Conservation (phyloP, 2,329 filamentous ascomycete genomes). For the Fusarium napiforme region DNA sequence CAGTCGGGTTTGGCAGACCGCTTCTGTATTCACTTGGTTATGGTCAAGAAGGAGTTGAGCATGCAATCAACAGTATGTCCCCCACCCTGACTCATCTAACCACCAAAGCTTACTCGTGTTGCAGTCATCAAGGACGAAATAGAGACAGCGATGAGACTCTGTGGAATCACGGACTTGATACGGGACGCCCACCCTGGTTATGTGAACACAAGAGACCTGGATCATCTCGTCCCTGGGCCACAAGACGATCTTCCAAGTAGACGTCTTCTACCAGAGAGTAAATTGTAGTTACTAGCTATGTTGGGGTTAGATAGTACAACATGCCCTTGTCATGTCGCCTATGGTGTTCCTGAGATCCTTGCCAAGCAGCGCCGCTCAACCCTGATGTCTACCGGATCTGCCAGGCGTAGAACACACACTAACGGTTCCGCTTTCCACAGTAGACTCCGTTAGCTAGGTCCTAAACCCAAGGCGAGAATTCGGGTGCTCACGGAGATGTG, state of each 20-base stretch:
- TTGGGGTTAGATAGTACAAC: fast-evolving
- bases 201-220: neutral
- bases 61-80: neutral
- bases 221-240: neutral
- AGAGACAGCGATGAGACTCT: neutral
- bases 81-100: neutral
- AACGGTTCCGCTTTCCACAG: fast-evolving
- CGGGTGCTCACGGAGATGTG: neutral
- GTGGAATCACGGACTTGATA: neutral
- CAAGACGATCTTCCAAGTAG: neutral
- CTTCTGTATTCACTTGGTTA: neutral
- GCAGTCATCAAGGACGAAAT: neutral
- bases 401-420: neutral
- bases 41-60: neutral
- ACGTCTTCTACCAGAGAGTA: neutral
- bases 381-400: neutral
- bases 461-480: fast-evolving
- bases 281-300: neutral
- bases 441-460: neutral
- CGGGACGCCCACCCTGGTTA: neutral
- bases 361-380: too few relatives aligned
- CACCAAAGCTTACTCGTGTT: neutral
- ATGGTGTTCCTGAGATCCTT: fast-evolving
- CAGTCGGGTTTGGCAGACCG: neutral
- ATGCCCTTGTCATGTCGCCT: neutral